phyloP scores from a whole-genome alignment of 1,284 basidiomycete genomes.

The Inonotus obliquus region DNA sequence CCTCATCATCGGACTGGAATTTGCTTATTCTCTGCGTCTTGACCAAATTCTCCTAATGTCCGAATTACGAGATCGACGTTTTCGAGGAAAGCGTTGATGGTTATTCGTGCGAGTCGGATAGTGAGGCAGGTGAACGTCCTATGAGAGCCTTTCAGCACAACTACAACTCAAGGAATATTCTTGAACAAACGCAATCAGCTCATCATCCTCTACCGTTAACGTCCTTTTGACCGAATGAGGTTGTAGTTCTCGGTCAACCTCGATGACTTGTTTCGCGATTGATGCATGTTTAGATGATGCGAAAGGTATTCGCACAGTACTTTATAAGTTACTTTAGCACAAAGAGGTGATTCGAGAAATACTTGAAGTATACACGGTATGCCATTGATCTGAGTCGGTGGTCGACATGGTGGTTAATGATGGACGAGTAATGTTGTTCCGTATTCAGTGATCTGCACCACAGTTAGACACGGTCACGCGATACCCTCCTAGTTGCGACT shows the following conservation, averaged over 20 bases:
- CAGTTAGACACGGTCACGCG: background rate
- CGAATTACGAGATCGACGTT: constrained; percentile 80
- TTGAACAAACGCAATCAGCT: constrained; percentile 60
- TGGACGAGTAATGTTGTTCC: background rate
- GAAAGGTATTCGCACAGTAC: constrained; percentile 76
- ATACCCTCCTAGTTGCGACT: background rate
- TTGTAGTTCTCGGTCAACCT: constrained; percentile 83
- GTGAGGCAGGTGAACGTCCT: constrained; percentile 74
- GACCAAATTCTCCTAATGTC: constrained; percentile 76
- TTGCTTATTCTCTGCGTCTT: constrained; percentile 40
- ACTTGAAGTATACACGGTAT: background rate
- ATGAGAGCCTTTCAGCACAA: background rate
- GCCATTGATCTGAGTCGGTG: background rate
- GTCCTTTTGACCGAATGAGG: constrained; percentile 69
- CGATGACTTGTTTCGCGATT: constrained; percentile 76
- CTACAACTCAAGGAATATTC: background rate
- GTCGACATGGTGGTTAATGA: background rate
- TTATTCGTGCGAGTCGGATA: constrained; percentile 75
- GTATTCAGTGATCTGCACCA: background rate
- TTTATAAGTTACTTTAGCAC: constrained; percentile 26
- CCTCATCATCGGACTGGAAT: background rate
- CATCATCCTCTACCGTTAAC: constrained; percentile 59
- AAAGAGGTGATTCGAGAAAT: background rate
- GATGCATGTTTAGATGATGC: constrained; percentile 64
- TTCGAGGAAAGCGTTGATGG: constrained; percentile 81